Evolutionary conservation across 2,329 filamentous ascomycete genomes (phyloP).

Genomic region (Sporothrix curviconia): DNA sequence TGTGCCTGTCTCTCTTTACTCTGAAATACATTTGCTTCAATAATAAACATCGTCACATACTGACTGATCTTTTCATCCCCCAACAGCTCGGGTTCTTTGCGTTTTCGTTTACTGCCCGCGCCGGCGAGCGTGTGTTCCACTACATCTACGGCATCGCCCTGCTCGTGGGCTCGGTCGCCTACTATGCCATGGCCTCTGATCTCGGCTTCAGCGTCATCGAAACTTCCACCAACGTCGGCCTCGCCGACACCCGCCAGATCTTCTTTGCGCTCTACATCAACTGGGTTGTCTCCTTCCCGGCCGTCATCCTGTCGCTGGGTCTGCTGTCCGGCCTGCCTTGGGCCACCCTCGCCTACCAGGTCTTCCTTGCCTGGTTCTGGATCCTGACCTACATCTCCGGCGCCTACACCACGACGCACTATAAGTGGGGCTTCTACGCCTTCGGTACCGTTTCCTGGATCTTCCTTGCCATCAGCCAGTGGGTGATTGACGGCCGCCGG

Average conservation of each 20-base stretch:
- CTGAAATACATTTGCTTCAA: too few relatives aligned
- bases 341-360: conserved; percentile 47
- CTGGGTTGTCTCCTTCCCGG: conserved; percentile 47
- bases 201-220: conserved; percentile 39
- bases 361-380: conserved; percentile 46
- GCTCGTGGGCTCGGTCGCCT: conserved; percentile 43
- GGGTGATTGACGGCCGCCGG: conserved; percentile 32
- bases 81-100: too few relatives aligned
- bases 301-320: conserved; percentile 39
- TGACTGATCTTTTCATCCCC: too few relatives aligned
- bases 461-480: conserved; percentile 41
- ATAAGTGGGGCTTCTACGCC: conserved; percentile 53
- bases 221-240: conserved; percentile 26
- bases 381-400: conserved; percentile 43
- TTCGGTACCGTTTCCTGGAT: conserved; percentile 44
- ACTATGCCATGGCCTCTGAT: conserved; percentile 48
- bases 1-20: conserved; percentile 36
- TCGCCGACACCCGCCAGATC: conserved; percentile 38
- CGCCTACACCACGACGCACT: conserved; percentile 41
- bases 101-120: too few relatives aligned
- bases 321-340: conserved; percentile 46
- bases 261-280: conserved; percentile 52
- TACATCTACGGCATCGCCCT: conserved; percentile 46
- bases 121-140: conserved; percentile 49
- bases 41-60: too few relatives aligned